Conservation (phyloP, 495 filamentous ascomycete genomes). For the Parachaetomium inaequale region DNA sequence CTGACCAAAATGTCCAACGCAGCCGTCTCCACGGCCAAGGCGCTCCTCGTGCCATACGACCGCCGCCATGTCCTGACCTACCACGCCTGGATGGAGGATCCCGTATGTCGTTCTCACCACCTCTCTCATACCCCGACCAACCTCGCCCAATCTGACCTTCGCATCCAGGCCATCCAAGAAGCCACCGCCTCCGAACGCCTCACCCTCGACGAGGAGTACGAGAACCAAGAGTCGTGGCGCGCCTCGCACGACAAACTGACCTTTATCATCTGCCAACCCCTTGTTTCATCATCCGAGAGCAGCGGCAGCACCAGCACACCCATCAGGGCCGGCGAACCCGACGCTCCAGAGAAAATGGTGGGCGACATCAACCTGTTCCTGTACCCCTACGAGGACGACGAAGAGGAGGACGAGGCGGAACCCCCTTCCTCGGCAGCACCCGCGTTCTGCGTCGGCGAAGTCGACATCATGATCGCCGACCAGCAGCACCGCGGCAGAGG, state of each 20-base stretch:
- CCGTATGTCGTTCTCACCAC: constrained; percentile 52
- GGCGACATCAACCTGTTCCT: constrained; percentile 89
- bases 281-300: background rate
- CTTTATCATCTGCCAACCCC: constrained; percentile 61
- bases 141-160: background rate
- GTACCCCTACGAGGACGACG: constrained; percentile 36
- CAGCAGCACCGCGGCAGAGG: constrained; percentile 57
- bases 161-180: constrained; percentile 65
- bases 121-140: background rate
- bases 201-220: constrained; percentile 72
- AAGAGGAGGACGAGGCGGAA: constrained; percentile 26
- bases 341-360: constrained; percentile 60
- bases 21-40: constrained; percentile 64
- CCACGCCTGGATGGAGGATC: constrained; percentile 87
- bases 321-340: constrained; percentile 40
- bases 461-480: constrained; percentile 86
- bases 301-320: background rate
- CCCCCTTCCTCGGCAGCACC: background rate
- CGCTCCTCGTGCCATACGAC: constrained; percentile 81
- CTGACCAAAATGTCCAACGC: constrained; percentile 5
- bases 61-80: constrained; percentile 75
- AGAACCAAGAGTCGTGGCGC: constrained; percentile 82
- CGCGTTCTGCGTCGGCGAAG: constrained; percentile 57
- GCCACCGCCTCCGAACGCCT: constrained; percentile 82
- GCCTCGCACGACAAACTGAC: constrained; percentile 69